Conservation (phyloP, 768 basidiomycete species). For the Rhodocollybia butyracea region DNA sequence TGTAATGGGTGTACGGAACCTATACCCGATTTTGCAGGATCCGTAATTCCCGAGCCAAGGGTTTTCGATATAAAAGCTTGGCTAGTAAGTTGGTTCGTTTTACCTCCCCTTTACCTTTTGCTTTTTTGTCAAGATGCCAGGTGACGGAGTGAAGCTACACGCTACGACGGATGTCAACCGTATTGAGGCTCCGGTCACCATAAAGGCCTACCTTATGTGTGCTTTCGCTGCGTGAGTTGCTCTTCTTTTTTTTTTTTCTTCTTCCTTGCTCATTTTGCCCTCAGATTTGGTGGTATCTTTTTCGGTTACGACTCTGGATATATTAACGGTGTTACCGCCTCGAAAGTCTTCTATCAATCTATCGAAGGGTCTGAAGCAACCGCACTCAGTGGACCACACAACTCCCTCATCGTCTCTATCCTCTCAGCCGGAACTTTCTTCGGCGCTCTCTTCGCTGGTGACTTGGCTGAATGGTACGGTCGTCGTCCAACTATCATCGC, state of each 20-base stretch:
- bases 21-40: no score
- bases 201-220: constrained; percentile 5
- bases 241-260: not conserved
- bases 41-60: no score
- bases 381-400: constrained; percentile 44
- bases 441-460: constrained; percentile 53
- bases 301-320: constrained; percentile 76
- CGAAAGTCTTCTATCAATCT: constrained; percentile 52
- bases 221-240: constrained; percentile 1
- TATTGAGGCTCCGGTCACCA: not conserved
- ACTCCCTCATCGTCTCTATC: constrained; percentile 53
- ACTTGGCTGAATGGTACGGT: constrained; percentile 31
- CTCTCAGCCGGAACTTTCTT: constrained; percentile 90
- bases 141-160: not conserved
- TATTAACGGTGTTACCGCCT: constrained; percentile 74
- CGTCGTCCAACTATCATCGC: constrained; percentile 38
- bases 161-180: constrained; percentile 5
- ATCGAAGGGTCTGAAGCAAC: constrained; percentile 34
- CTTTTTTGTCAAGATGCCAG: constrained; percentile 5
- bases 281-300: constrained; percentile 9
- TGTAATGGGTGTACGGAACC: no score
- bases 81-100: no score
- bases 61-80: no score
- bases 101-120: no score
- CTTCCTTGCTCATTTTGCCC: not conserved